Evolutionary conservation across 1,139 yeast genomes (phyloP).

Genomic region (Yamadazyma diddensiae): DNA sequence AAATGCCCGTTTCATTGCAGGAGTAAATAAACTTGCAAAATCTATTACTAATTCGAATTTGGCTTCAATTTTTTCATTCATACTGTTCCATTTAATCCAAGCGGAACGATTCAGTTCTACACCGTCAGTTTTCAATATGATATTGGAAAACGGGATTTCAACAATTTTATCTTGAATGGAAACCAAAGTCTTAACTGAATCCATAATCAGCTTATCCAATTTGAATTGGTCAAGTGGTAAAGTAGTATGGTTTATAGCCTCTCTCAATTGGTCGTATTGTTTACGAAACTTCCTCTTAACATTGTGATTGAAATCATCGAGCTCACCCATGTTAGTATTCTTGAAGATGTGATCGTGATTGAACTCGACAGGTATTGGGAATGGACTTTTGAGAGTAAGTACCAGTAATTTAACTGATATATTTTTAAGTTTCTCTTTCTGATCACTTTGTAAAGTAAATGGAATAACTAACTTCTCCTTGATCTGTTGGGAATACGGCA

Average conservation of each 20-base stretch:
- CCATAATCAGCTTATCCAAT: constrained; percentile 27
- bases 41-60: not conserved
- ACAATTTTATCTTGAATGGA: constrained; percentile 24
- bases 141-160: constrained; percentile 11
- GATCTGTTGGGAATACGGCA: constrained; percentile 20
- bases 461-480: constrained; percentile 1
- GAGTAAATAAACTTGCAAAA: not conserved
- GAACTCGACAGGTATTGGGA: constrained; percentile 38
- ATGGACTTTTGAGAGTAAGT: constrained; percentile 27
- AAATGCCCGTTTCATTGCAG: constrained; percentile 5
- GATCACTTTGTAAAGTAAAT: not conserved
- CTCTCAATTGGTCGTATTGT: constrained; percentile 18
- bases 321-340: constrained; percentile 19
- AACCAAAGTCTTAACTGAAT: constrained; percentile 30
- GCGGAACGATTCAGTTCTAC: not conserved
- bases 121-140: not conserved
- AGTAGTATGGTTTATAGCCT: constrained; percentile 12
- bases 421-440: constrained; percentile 21
- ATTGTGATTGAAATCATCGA: constrained; percentile 24
- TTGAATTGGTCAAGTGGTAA: constrained; percentile 19
- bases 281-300: constrained; percentile 22
- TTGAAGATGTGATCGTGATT: constrained; percentile 38
- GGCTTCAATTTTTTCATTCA: not conserved
- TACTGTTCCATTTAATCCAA: not conserved
- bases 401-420: constrained; percentile 30